Evolutionary conservation across 257 asterid genomes (phyloP).

Genomic region (Jaltomata sinuosa): DNA sequence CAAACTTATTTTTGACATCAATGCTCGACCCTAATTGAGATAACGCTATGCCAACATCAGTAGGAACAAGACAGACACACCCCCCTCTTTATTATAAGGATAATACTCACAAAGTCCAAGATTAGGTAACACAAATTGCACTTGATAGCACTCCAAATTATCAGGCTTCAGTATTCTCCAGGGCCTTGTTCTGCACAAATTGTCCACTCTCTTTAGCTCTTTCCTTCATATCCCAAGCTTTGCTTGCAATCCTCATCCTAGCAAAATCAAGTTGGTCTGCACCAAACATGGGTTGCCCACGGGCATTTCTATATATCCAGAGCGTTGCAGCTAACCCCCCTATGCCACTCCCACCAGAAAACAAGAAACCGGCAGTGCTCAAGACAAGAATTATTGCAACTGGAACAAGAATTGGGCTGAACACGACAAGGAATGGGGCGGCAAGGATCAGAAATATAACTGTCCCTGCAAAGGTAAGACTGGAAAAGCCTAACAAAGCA

Average conservation of each 20-base stretch:
- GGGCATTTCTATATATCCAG: constrained; percentile 17
- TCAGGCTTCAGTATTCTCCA: constrained; percentile 1
- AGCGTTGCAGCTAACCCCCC: constrained; percentile 15
- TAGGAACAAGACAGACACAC: background rate
- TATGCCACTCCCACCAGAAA: constrained; percentile 19
- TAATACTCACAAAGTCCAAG: background rate
- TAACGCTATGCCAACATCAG: background rate
- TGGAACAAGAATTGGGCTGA: constrained; percentile 25
- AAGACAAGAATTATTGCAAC: constrained; percentile 4
- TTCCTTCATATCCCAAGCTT: constrained; percentile 22
- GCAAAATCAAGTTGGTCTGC: constrained; percentile 13
- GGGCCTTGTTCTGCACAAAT: background rate
- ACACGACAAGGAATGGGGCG: constrained; percentile 20
- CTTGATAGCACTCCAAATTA: background rate
- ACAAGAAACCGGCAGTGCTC: constrained; percentile 22
- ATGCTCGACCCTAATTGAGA: no score
- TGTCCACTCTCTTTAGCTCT: constrained; percentile 15
- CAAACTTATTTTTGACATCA: background rate
- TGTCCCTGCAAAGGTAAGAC: constrained; percentile 24
- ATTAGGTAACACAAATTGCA: background rate
- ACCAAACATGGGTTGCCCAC: constrained; percentile 12
- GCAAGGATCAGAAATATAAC: constrained; percentile 20
- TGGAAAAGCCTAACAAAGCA: constrained; percentile 27
- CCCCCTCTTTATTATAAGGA: background rate
- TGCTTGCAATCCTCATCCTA: constrained; percentile 10